phyloP scores from a whole-genome alignment of 2,329 filamentous ascomycete genomes.

The Paraphoma chrysanthemicola region DNA sequence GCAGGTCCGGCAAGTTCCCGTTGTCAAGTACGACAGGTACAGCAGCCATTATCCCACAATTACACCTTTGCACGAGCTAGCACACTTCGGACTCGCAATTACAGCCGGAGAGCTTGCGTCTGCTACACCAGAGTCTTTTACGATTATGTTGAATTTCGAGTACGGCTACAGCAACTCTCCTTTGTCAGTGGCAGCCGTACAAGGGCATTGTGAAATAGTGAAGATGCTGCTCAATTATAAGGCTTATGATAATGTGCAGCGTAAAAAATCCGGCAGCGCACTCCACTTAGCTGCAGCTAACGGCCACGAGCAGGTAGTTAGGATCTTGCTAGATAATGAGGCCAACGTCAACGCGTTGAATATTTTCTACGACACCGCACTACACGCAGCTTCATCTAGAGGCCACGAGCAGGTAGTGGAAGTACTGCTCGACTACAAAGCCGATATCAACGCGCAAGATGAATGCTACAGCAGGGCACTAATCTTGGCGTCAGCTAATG shows the following conservation, averaged over 20 bases:
- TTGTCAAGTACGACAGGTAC: background rate
- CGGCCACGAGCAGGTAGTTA: slow-evolving; percentile 1
- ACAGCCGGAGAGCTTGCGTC: background rate
- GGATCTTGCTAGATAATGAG: background rate
- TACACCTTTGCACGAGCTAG: background rate
- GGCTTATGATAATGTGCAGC: background rate
- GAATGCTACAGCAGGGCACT: background rate
- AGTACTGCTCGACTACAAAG: background rate
- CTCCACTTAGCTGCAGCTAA: background rate
- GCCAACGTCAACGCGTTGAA: background rate
- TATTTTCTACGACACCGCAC: background rate
- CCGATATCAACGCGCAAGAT: background rate
- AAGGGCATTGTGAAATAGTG: background rate
- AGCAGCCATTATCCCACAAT: background rate
- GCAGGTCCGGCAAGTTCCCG: slow-evolving; percentile 6
- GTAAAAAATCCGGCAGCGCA: background rate
- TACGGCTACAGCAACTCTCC: background rate
- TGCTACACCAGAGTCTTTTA: background rate
- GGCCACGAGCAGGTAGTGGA: background rate
- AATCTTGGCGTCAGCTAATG: background rate
- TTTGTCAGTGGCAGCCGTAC: background rate
- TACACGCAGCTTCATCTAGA: background rate
- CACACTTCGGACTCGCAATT: background rate
- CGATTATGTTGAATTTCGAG: background rate
- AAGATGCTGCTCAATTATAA: background rate